Base-by-base conservation (phyloP, 1,284 basidiomycete species). In the Spongiforma sp. region DNA sequence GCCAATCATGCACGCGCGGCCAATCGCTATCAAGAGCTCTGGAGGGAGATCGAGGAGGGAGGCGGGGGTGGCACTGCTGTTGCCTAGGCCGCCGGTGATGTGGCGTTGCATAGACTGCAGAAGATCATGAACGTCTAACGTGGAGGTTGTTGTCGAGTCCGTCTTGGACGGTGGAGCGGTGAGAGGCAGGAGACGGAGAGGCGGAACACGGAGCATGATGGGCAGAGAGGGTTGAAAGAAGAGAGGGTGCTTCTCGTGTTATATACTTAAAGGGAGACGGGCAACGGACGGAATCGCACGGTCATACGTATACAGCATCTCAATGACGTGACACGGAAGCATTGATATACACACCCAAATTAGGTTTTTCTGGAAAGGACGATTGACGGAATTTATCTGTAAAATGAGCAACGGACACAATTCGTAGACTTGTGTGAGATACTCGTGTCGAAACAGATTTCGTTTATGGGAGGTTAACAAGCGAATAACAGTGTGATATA, bases 31-130 rank as follows among this genome's bases (percentile, higher is more conserved):
- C n/a, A 75, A 30, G 0, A 72, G 55, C 36, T 72, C 71, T 0
- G 71, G 28, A 1, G 71, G 73, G 5, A 72, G 60, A 60, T 70
- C 61, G 61, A 68, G 1, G 39, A 73, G 46, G 30, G 12, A 58
- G 5, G 34, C 19, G 5, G 32, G 19, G 33, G 33, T 15, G 50
- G 61, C n/a, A n/a, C n/a, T n/a, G n/a, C n/a, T n/a, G n/a, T n/a
- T n/a, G n/a, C n/a, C n/a, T n/a, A n/a, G 15, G 14, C 26, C 15
- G 48, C 15, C 19, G 26, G 48, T 28, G 48, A 28, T 52, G 50
- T 19, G 28, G 17, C 26, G 10, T 52, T 52, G 21, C 19, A 21
- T 21, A 30, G 19, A 30, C 28, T 11, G 28, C 28, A 9, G 48
- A 15, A 14, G 15, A 28, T 28, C 26, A 28, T n/a, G n/a, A n/a